Evolutionary conservation across 208 protist genomes (phyloP).

Genomic region (Borovskyia barvae): DNA sequence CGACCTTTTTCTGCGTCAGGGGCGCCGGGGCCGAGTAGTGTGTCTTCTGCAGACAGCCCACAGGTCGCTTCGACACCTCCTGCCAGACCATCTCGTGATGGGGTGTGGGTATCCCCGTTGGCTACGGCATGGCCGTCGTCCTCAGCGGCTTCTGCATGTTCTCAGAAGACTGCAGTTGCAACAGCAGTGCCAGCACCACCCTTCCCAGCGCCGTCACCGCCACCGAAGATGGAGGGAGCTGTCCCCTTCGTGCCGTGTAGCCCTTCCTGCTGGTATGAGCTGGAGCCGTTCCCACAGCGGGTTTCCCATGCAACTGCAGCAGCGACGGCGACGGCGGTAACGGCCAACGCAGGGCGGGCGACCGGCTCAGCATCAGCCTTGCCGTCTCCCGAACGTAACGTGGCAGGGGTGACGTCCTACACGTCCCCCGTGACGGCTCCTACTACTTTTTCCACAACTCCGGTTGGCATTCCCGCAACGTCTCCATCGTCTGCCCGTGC

Average conservation of each 20-base stretch:
- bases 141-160: no score
- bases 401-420: no score
- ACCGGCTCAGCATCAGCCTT: no score
- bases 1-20: not conserved
- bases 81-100: no score
- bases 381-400: no score
- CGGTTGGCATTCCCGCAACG: no score
- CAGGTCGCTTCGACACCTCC: not conserved
- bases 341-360: no score
- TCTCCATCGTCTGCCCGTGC: no score
- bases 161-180: no score
- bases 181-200: not conserved
- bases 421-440: no score
- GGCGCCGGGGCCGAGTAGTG: not conserved
- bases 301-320: not conserved
- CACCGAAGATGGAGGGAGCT: constrained; percentile 10
- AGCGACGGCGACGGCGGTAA: not conserved
- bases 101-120: not conserved
- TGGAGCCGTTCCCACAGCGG: constrained; percentile 13
- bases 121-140: not conserved
- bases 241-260: constrained; percentile 18
- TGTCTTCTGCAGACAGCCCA: not conserved
- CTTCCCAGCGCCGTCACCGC: not conserved
- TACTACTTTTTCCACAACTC: no score
- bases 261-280: constrained; percentile 17